These are phyloP conservation scores for Podaxis sp. DNA, from an alignment of 768 basidiomycete species.

Conservation along the genomic window DNA sequence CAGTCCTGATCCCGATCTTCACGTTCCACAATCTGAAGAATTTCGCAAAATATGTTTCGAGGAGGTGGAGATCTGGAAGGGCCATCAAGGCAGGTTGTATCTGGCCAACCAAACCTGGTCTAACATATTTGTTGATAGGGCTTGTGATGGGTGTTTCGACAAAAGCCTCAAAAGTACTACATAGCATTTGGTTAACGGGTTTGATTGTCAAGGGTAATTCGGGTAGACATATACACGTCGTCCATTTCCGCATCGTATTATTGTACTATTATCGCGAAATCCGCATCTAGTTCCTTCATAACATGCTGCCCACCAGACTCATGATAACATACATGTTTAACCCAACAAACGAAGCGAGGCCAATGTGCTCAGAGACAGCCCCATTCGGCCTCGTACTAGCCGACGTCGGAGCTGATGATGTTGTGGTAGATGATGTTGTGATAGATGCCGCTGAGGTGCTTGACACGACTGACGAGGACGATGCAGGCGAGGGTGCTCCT, in stretches of 20 bases:
- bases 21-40: conserved; percentile 51
- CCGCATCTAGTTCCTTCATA: neutral
- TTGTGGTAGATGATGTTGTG: neutral
- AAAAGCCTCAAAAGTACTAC: neutral
- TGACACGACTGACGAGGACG: neutral
- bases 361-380: neutral
- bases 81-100: conserved; percentile 34
- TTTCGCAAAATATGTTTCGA: conserved; percentile 45
- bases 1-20: conserved; percentile 55
- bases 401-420: neutral
- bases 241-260: neutral
- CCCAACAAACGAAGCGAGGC: neutral
- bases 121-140: neutral
- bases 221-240: neutral
- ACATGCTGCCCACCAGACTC: neutral
- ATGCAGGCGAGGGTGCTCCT: neutral
- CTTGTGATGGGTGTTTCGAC: neutral
- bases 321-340: conserved; percentile 1
- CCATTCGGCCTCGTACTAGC: neutral
- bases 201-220: neutral
- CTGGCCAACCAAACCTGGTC: neutral
- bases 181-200: neutral
- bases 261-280: neutral
- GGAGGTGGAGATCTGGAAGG: conserved; percentile 32
- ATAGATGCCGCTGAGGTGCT: neutral